Percentiles rank a stretch among this genome's conserved stretches.
Conservation (phyloP, 202 grass and related monocot species). For the Panicum hallii region DNA sequence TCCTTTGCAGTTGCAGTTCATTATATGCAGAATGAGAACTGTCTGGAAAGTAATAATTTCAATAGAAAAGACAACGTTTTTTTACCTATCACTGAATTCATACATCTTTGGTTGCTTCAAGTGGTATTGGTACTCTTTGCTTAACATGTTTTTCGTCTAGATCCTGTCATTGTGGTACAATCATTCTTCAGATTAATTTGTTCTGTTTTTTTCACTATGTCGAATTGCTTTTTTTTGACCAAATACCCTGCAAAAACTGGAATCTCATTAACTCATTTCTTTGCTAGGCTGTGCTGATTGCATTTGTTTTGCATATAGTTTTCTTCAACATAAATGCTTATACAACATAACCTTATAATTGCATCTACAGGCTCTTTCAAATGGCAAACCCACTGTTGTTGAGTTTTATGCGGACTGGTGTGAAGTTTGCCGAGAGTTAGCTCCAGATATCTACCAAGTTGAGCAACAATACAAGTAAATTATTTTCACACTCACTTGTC, state of each 20-base stretch:
- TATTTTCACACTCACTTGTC: constrained; percentile 5
- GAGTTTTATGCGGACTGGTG: constrained; percentile 99
- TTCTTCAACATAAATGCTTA: not conserved
- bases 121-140: not conserved
- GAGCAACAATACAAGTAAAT: constrained; percentile 85
- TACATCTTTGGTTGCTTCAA: not conserved
- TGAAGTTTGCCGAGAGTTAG: constrained; percentile 92
- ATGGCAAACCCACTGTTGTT: constrained; percentile 92
- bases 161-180: not conserved
- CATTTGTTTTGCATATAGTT: constrained; percentile 1
- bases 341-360: constrained; percentile 32
- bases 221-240: not conserved
- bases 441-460: constrained; percentile 79
- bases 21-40: not conserved
- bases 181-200: not conserved
- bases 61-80: not conserved
- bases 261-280: not conserved
- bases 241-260: not conserved
- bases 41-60: not conserved
- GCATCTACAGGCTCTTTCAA: constrained; percentile 75
- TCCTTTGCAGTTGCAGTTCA: not conserved
- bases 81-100: not conserved
- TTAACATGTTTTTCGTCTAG: not conserved
- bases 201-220: not conserved
- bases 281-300: not conserved